These are phyloP conservation scores for Hirschioporus abietinus DNA, from an alignment of 768 basidiomycete genomes.

Conservation along the genomic window DNA sequence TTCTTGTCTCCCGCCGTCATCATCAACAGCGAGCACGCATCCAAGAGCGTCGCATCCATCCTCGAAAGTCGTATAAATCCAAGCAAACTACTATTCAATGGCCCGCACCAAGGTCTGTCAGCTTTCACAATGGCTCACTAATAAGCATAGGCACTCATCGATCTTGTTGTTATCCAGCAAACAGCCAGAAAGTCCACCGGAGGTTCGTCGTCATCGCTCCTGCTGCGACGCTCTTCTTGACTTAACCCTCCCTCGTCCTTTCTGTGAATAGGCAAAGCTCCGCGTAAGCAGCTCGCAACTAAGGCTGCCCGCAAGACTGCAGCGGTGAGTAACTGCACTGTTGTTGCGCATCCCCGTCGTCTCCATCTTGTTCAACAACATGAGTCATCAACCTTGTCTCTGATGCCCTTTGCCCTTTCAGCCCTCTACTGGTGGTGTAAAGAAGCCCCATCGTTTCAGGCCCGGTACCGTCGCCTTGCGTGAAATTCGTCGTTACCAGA, in stretches of 20 bases:
- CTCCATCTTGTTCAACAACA: slow-evolving; percentile 17
- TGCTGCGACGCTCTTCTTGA: slow-evolving; percentile 13
- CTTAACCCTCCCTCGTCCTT: slow-evolving; percentile 21
- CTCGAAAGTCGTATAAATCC: slow-evolving; percentile 14
- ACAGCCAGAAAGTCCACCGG: slow-evolving; percentile 99
- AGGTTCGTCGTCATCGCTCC: slow-evolving; percentile 48
- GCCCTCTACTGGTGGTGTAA: slow-evolving; percentile 92
- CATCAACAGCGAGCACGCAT: slow-evolving; percentile 9
- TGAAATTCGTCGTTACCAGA: slow-evolving; percentile 98
- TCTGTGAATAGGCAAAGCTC: slow-evolving; percentile 63
- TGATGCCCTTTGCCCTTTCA: slow-evolving; percentile 17
- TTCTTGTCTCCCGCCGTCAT: slow-evolving; percentile 17
- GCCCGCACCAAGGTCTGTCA: slow-evolving; percentile 78
- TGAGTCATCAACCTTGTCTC: neutral
- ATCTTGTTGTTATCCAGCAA: slow-evolving; percentile 59
- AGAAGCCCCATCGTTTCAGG: slow-evolving; percentile 99
- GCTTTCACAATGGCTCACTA: slow-evolving; percentile 12
- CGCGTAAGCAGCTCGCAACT: slow-evolving; percentile 92
- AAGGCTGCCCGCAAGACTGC: slow-evolving; percentile 93
- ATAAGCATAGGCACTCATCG: slow-evolving; percentile 15
- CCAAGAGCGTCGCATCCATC: slow-evolving; percentile 7
- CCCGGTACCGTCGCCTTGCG: slow-evolving; percentile 98
- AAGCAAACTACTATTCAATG: slow-evolving; percentile 39
- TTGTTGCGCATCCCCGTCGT: slow-evolving; percentile 19
- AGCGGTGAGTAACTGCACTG: slow-evolving; percentile 40